Evolutionary conservation across 305 asterid genomes (phyloP), one percentile per base, ranked within the genome.

Genomic region (Andrographis paniculata): DNA sequence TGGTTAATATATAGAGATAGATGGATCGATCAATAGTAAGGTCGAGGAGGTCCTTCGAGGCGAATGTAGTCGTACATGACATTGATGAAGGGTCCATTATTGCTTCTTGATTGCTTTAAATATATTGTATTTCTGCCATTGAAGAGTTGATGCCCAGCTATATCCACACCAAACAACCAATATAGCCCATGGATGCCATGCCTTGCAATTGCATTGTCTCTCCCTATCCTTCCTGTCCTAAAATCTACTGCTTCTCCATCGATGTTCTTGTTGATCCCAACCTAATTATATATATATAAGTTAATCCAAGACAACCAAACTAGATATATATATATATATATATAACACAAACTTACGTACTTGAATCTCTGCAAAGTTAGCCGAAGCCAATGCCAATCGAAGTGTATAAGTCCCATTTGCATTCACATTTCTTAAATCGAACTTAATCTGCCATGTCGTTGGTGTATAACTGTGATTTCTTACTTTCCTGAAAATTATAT

Each of bases 151-250:
- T 0, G 24, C 13, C 87, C 84, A 2, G 56, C 7, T 20, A 76
- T 33, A 4, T 48, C 43, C 3, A 80, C 62, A 17, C 30, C 59
- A 30, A 62, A 78, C 12, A 65, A 28, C 61, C 65, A 63, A 35
- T 84, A 84, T n/a, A 56, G 41, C 14, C 95, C 95, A 54, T 80
- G 95, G 58, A 70, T 76, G 1, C 95, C 95, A 56, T 84, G 93
- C 41, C 93, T 66, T 7, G 95, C 95, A 5, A 84, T 73, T 1
- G 71, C 71, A 22, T 84, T 84, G 60, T 79, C 85, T 36, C 54
- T 68, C 0, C 95, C 93, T 15, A 76, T 72, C 24, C 42, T 17
- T 7, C 71, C 63, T 2, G 82, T 74, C 6, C 66, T 51, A 36
- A 79, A 68, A 40, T 51, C 67, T 24, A 80, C 75, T 14, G 7